Conservation (phyloP, 768 basidiomycete species). For the Pisolithus microcarpus region DNA sequence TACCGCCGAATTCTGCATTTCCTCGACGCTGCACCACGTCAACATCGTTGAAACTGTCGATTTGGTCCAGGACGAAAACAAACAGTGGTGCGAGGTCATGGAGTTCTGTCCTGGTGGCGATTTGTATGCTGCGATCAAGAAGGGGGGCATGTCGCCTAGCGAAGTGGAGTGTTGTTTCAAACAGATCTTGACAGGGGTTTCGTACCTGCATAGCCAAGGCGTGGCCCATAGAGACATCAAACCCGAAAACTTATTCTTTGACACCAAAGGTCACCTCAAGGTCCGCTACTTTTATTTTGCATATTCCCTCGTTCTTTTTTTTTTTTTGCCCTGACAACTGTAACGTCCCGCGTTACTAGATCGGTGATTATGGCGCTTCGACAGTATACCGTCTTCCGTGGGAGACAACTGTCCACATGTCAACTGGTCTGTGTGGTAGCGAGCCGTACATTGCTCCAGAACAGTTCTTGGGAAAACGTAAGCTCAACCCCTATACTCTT, state of each 20-base stretch:
- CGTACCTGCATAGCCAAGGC: slow-evolving; percentile 91
- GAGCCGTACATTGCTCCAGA: slow-evolving; percentile 99
- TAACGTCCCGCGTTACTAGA: slow-evolving; percentile 40
- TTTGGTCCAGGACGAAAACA: slow-evolving; percentile 94
- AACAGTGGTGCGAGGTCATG: slow-evolving; percentile 99
- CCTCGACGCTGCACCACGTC: slow-evolving; percentile 86
- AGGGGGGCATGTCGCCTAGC: slow-evolving; percentile 83
- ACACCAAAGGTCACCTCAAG: slow-evolving; percentile 89
- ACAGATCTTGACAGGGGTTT: slow-evolving; percentile 84
- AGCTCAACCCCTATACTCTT: slow-evolving; percentile 31
- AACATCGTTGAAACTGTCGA: slow-evolving; percentile 99
- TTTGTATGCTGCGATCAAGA: slow-evolving; percentile 98
- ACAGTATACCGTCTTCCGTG: slow-evolving; percentile 99
- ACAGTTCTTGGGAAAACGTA: slow-evolving; percentile 94
- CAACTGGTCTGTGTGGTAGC: slow-evolving; percentile 92
- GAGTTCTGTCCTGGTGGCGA: slow-evolving; percentile 99
- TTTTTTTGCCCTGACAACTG: not conserved
- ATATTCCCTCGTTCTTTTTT: not conserved
- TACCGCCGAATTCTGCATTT: slow-evolving; percentile 98
- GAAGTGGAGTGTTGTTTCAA: slow-evolving; percentile 98
- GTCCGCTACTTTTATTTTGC: slow-evolving; percentile 33
- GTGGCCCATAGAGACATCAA: slow-evolving; percentile 98
- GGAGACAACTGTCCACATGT: slow-evolving; percentile 96
- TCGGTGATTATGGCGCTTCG: slow-evolving; percentile 97
- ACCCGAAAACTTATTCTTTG: slow-evolving; percentile 95